Evolutionary conservation across 495 filamentous ascomycete species (phyloP).

Genomic region (Neurospora pannonica): DNA sequence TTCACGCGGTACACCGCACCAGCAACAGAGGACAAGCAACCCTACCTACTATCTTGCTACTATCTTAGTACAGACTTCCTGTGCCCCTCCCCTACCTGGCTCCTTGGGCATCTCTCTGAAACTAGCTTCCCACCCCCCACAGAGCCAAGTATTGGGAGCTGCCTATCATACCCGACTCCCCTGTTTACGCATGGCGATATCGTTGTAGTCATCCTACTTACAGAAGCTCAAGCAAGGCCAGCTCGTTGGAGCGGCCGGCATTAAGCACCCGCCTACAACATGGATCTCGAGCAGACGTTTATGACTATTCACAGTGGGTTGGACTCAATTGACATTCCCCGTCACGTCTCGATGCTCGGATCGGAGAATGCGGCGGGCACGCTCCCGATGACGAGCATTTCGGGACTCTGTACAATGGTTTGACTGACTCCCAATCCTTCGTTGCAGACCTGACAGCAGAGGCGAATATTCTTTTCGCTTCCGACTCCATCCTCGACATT

Average conservation of each 20-base stretch:
- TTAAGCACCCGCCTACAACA: slow-evolving; percentile 30
- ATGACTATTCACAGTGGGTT: slow-evolving; percentile 84
- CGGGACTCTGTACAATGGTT: not conserved
- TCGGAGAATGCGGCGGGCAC: not conserved
- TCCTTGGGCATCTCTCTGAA: slow-evolving; percentile 5
- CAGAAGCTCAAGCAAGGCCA: slow-evolving; percentile 19
- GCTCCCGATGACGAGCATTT: not conserved
- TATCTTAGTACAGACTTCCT: slow-evolving; percentile 1
- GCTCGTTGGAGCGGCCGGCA: slow-evolving; percentile 28
- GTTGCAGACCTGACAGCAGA: slow-evolving; percentile 60
- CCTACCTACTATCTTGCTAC: not conserved
- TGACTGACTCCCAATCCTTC: slow-evolving; percentile 1
- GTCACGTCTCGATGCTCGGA: slow-evolving; percentile 3
- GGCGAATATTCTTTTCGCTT: slow-evolving; percentile 75
- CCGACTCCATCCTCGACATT: slow-evolving; percentile 73
- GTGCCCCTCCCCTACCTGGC: slow-evolving; percentile 6
- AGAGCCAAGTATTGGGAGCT: not conserved
- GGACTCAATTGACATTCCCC: slow-evolving; percentile 5
- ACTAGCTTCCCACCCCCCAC: slow-evolving; percentile 8
- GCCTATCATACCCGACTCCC: not conserved
- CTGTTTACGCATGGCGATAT: slow-evolving; percentile 23
- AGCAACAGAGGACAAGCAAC: not conserved
- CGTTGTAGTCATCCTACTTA: slow-evolving; percentile 15
- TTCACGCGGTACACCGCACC: not conserved
- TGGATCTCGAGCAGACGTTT: slow-evolving; percentile 73